phyloP scores from a whole-genome alignment of 106 monocot genomes.

The Triglochin maritima region DNA sequence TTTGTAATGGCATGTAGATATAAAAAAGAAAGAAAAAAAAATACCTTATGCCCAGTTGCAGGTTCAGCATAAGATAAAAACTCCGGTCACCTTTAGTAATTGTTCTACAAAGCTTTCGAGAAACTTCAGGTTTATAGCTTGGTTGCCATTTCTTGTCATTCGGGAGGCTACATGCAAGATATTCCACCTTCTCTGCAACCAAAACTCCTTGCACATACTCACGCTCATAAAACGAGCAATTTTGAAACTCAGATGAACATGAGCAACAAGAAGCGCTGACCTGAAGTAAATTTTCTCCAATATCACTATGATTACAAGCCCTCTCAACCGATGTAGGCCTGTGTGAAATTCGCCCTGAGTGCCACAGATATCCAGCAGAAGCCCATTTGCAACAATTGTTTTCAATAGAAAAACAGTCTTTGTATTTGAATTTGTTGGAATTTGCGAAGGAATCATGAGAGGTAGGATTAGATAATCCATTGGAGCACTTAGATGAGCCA shows the following conservation, averaged over 20 bases:
- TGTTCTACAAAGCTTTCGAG: conserved; percentile 46
- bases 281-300: conserved; percentile 28
- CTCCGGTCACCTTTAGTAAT: conserved; percentile 80
- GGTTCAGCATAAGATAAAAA: conserved; percentile 83
- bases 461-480: conserved; percentile 10
- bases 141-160: conserved; percentile 19
- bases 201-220: conserved; percentile 91
- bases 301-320: conserved; percentile 21
- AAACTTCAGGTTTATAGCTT: conserved; percentile 18
- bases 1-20: neutral
- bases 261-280: conserved; percentile 10
- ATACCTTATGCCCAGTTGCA: conserved; percentile 99
- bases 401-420: conserved; percentile 10
- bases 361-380: conserved; percentile 21
- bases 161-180: conserved; percentile 13
- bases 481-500: conserved; percentile 12
- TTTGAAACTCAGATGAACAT: conserved; percentile 27
- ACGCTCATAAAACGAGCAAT: conserved; percentile 40
- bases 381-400: conserved; percentile 15
- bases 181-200: conserved; percentile 38
- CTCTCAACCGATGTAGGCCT: conserved; percentile 33
- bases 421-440: conserved; percentile 8
- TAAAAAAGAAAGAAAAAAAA: neutral
- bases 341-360: conserved; percentile 52
- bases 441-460: conserved; percentile 9